Evolutionary conservation across 768 basidiomycete species (phyloP).

Genomic region (Sarcodon aspratus): DNA sequence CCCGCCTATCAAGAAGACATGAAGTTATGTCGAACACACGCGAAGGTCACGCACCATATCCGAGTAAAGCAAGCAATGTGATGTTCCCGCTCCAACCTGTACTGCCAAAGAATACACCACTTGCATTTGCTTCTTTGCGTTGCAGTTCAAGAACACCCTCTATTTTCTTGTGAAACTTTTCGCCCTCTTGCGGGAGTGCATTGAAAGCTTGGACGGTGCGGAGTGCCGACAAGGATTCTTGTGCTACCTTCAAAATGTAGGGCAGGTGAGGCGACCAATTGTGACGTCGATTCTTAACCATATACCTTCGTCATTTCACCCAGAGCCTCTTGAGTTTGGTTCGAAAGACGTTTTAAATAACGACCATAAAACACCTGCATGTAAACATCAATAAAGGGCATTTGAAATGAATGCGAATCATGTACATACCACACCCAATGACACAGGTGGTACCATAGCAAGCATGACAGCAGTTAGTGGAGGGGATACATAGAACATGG

Average conservation of each 20-base stretch:
- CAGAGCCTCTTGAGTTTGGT: conserved; percentile 86
- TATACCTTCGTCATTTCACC: conserved; percentile 83
- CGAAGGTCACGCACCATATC: conserved; percentile 55
- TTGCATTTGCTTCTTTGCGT: conserved; percentile 80
- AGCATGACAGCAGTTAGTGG: conserved; percentile 89
- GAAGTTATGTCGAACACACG: not conserved
- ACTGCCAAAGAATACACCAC: conserved; percentile 86
- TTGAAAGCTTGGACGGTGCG: conserved; percentile 91
- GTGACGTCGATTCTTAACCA: not conserved
- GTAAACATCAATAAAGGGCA: not conserved
- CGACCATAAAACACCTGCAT: conserved; percentile 87
- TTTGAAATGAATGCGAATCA: conserved; percentile 12
- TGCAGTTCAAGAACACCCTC: conserved; percentile 61
- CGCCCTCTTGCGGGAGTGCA: conserved; percentile 64
- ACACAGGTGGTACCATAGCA: conserved; percentile 80
- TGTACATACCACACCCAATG: conserved; percentile 63
- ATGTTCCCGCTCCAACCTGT: conserved; percentile 92
- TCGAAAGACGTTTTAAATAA: conserved; percentile 85
- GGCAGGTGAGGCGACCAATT: not conserved
- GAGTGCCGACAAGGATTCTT: conserved; percentile 80
- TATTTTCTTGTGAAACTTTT: conserved; percentile 61
- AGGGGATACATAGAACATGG: conserved; percentile 91
- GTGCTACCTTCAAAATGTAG: conserved; percentile 50
- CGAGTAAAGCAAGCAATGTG: conserved; percentile 77
- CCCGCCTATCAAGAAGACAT: conserved; percentile 44